These are phyloP conservation scores for Cornus controversa DNA, from an alignment of 148 eudicot genomes.

Conservation along the genomic window DNA sequence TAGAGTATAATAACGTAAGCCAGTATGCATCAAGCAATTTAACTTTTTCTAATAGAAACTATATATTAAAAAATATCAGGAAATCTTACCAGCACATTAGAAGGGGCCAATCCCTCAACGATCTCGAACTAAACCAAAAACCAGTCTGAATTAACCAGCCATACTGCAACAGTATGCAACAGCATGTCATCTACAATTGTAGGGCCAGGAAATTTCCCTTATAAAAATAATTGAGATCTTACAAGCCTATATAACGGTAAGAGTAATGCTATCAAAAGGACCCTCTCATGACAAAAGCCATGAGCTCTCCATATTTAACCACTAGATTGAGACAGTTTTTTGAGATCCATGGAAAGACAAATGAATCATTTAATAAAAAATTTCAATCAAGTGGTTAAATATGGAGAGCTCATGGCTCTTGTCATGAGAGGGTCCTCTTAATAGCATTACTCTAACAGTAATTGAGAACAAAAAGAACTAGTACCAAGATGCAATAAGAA, in stretches of 20 bases:
- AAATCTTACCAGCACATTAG: slow-evolving; percentile 84
- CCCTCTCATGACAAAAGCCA: too few species aligned
- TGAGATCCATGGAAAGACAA: too few species aligned
- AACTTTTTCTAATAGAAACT: neutral
- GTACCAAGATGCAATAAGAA: neutral
- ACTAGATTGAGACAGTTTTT: too few species aligned
- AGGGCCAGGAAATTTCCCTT: neutral
- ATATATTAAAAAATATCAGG: neutral
- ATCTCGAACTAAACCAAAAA: slow-evolving; percentile 93
- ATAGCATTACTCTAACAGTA: too few species aligned
- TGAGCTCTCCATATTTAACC: too few species aligned
- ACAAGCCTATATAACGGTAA: neutral
- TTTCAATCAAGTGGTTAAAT: too few species aligned
- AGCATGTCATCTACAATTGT: neutral
- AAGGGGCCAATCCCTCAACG: slow-evolving; percentile 93
- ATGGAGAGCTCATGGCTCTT: too few species aligned
- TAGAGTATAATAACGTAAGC: neutral
- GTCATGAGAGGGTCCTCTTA: too few species aligned
- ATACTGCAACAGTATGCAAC: slow-evolving; percentile 56
- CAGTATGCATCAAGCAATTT: neutral
- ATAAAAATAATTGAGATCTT: neutral
- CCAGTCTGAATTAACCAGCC: slow-evolving; percentile 81
- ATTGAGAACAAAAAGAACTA: neutral
- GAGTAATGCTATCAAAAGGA: too few species aligned
- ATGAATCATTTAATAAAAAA: too few species aligned